Percentiles rank a stretch among this genome's conserved stretches.
phyloP scores from a whole-genome alignment of 2,329 filamentous ascomycete genomes.

The Fusarium papillatum region DNA sequence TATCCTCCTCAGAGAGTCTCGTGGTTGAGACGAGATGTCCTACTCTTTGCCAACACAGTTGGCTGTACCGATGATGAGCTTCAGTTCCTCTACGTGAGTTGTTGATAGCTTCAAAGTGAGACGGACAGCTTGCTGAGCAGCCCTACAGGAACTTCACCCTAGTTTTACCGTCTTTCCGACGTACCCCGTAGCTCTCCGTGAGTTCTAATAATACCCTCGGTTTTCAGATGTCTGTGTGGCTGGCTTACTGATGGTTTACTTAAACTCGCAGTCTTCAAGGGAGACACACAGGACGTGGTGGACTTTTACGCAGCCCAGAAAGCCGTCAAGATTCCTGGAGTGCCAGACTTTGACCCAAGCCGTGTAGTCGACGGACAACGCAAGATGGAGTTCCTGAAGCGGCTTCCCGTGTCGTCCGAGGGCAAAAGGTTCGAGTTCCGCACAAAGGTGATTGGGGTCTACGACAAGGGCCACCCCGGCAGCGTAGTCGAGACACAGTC shows the following conservation, averaged over 20 bases:
- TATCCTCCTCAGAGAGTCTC: constrained; percentile 82
- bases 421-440: constrained; percentile 83
- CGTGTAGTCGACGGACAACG: constrained; percentile 89
- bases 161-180: constrained; percentile 91
- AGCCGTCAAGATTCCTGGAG: constrained; percentile 76
- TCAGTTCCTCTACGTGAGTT: constrained; percentile 88
- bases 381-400: constrained; percentile 81
- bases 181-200: constrained; percentile 85
- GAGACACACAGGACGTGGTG: background rate
- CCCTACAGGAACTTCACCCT: constrained; percentile 83
- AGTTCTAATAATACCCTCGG: constrained; percentile 44
- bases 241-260: constrained; percentile 57
- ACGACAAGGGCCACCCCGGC: constrained; percentile 89
- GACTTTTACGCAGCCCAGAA: constrained; percentile 80
- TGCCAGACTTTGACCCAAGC: constrained; percentile 81
- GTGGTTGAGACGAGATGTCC: constrained; percentile 89
- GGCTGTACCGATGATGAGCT: constrained; percentile 89
- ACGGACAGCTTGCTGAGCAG: constrained; percentile 15
- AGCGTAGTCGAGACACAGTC: constrained; percentile 86
- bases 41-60: constrained; percentile 93
- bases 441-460: constrained; percentile 85
- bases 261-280: background rate
- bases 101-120: constrained; percentile 38
- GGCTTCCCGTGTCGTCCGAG: constrained; percentile 78
- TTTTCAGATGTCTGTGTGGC: constrained; percentile 52